Base-by-base conservation (phyloP, 2,329 filamentous ascomycete genomes). In the Pseudovirgaria hyperparasitica region DNA sequence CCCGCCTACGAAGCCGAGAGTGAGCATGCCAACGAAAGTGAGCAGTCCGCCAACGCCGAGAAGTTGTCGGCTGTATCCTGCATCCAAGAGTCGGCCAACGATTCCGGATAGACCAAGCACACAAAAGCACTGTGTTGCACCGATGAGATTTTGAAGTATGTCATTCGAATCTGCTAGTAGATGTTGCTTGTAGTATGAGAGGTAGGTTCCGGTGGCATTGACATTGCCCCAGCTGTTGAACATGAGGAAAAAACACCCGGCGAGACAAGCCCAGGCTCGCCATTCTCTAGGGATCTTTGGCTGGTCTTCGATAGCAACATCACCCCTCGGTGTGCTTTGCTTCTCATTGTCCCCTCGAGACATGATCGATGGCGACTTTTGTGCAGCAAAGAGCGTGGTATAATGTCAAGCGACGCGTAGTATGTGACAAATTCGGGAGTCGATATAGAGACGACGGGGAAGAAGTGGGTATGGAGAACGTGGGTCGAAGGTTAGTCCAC, bases 191-290 rank as follows among this genome's bases (percentile, higher is more conserved):
- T 67, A 66, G 42, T 57, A 64, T 2, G 59, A 63, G 2, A 57
- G 49, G 42, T 60, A 66, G 4, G 62, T 64, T 19, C 63, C 63
- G 30, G 61, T 66, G 5, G 60, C 55, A 33, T 63, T 65, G 17
- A 65, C 58, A 2, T 63, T 39, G 8, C 59, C 59, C 58, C 59
- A 63, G 16, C 50, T 54, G 36, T 60, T 60, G 43, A 60, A 62
- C 62, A 65, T 65, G 29, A 65, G 57, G 30, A 63, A 53, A 42
- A 65, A 65, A 33, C 62, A 61, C 14, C 55, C 60, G 4, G 60
- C 37, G 29, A 63, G 46, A 28, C 54, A 56, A 5, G 48, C 37
- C 32, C 60, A 65, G 9, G 62, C 53, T 32, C 53, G 45, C 57
- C 57, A 62, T 23, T 50, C 46, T 15, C 32, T 46, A 2, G 61